These are phyloP conservation scores for Picea engelmannii DNA, from an alignment of 83 land plant genomes.

Conservation along the genomic window DNA sequence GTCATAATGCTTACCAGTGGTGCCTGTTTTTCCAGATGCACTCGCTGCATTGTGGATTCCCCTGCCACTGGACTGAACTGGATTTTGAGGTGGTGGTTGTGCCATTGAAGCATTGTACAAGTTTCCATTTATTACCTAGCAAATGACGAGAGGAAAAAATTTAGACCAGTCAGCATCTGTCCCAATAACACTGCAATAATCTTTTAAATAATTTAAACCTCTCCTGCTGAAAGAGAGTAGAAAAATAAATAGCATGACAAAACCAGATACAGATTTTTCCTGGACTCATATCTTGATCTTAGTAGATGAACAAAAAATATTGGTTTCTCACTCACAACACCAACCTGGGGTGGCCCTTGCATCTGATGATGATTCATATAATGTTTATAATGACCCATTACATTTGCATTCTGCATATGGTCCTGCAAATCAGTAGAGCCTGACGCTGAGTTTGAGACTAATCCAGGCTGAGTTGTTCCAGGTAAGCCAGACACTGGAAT, in stretches of 20 bases:
- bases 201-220: not conserved
- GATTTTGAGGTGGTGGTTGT: conserved; percentile 6
- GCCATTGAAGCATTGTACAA: conserved; percentile 4
- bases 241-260: too few species aligned
- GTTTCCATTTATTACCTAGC: conserved; percentile 8
- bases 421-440: conserved; percentile 11
- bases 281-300: too few species aligned
- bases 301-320: not conserved
- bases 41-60: not conserved
- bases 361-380: conserved; percentile 5
- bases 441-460: conserved; percentile 7
- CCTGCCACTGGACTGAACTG: conserved; percentile 12
- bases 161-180: not conserved
- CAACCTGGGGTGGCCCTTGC: conserved; percentile 3
- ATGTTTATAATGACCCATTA: conserved; percentile 4
- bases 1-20: conserved; percentile 6
- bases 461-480: too few species aligned
- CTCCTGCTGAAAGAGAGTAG: too few species aligned
- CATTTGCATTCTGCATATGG: conserved; percentile 8
- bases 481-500: too few species aligned
- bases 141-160: not conserved
- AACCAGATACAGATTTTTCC: too few species aligned
- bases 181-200: not conserved
- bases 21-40: conserved; percentile 1
- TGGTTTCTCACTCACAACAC: not conserved